Conservation (phyloP, 805 yeast genomes). For the Tanozyma kutaoensis region DNA sequence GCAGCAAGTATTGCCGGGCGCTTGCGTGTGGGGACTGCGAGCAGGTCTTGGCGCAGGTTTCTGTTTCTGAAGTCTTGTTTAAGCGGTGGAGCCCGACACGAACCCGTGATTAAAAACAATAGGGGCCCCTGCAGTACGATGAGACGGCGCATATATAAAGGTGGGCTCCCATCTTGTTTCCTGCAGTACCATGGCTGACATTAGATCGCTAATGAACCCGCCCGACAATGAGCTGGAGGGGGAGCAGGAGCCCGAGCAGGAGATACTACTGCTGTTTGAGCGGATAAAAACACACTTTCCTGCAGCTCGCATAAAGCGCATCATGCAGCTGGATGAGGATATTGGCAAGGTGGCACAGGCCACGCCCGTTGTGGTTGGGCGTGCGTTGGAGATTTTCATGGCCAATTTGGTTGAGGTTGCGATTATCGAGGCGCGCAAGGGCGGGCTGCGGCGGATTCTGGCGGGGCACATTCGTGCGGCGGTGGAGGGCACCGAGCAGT, state of each 20-base stretch:
- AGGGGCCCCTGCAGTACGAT: too few species aligned
- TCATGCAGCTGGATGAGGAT: slow-evolving; percentile 97
- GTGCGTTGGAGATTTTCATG: slow-evolving; percentile 87
- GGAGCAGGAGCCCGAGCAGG: slow-evolving; percentile 3
- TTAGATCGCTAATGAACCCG: slow-evolving; percentile 14
- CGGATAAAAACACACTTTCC: slow-evolving; percentile 74
- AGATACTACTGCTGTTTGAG: slow-evolving; percentile 22
- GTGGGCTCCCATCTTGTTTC: too few species aligned
- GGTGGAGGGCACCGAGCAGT: slow-evolving; percentile 74
- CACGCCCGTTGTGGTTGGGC: slow-evolving; percentile 94
- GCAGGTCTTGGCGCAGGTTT: too few species aligned
- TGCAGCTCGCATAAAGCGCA: slow-evolving; percentile 86
- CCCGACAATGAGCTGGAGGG: slow-evolving; percentile 10
- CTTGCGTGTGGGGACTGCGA: too few species aligned
- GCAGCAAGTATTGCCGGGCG: too few species aligned
- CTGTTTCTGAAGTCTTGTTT: too few species aligned
- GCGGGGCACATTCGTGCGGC: slow-evolving; percentile 79
- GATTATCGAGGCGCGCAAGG: slow-evolving; percentile 58
- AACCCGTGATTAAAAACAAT: too few species aligned
- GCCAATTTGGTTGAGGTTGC: slow-evolving; percentile 81
- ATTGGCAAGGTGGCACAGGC: slow-evolving; percentile 98
- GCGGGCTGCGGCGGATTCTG: slow-evolving; percentile 68
- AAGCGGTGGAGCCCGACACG: too few species aligned
- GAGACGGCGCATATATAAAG: too few species aligned
- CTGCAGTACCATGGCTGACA: slow-evolving; percentile 18